Evolutionary conservation across 2,329 filamentous ascomycete genomes (phyloP), one percentile per base, ranked within the genome.

Genomic region (Juglanconis sp.): DNA sequence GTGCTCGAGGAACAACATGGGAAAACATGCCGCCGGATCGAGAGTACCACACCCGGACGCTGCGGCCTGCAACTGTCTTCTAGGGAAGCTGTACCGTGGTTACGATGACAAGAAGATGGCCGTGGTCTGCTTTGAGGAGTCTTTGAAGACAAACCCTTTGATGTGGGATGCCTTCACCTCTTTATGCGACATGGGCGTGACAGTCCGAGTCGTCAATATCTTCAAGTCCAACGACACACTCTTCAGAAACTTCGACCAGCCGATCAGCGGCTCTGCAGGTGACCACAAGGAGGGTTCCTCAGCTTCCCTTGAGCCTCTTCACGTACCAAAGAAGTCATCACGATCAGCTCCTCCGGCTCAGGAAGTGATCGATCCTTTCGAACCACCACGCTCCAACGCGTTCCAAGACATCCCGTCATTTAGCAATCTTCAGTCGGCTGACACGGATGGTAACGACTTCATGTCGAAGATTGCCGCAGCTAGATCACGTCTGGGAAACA

Each of bases 81-180:
- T 96, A 35, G 95, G 92, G 32, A 96, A 96, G 75, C 79, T 99
- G 34, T 94, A 92, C 77, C 86, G 89, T 53, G 91, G 85, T 2
- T 88, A 95, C 68, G 90, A 96, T 67, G 83, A 91, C 68, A 90
- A 90, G 69, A 89, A 89, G 67, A 92, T 91, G 73, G 93, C 95
- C 7, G 87, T 94, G 15, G 85, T 90, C 65, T 92, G 86, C 72
- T 98, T 95, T 71, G 92, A 96, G 66, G 92, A 96, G 62, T 87
- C 93, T 5, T 78, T 99, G 68, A 96, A 93, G 75, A 74, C 87
- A 57, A 99, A 98, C 69, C 93, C 95, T 1, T 94, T 98, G 74
- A 95, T 96, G 85, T 99, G 95, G 95, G 95, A 99, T 79, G 93
- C 94, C 0, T 98, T 98, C 69, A 87, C 88, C 30, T 89, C 86